A percentile compares a stretch with the other conserved stretches of the same genome.
Evolutionary conservation across 2,329 filamentous ascomycete genomes (phyloP).

Genomic region (Dactylellina leptospora): DNA sequence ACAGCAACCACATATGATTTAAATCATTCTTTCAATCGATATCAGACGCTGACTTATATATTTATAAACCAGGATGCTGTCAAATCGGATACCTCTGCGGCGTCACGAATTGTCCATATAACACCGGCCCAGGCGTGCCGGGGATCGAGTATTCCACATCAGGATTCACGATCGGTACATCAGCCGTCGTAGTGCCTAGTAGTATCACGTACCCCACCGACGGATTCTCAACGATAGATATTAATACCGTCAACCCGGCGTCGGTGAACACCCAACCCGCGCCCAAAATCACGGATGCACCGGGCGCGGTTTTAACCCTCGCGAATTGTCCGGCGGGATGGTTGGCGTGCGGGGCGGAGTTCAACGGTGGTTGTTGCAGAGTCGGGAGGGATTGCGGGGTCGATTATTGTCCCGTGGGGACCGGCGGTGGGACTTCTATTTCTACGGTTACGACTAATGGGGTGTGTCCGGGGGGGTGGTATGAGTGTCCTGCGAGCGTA

Average conservation of each 20-base stretch:
- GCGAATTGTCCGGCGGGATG: constrained; percentile 29
- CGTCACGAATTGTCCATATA: constrained; percentile 26
- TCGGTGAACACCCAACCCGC: constrained; percentile 9
- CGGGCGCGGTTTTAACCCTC: constrained; percentile 17
- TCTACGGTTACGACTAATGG: constrained; percentile 37
- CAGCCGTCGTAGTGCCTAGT: constrained; percentile 2
- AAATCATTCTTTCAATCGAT: background rate
- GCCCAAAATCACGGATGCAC: constrained; percentile 40
- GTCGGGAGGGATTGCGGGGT: constrained; percentile 33
- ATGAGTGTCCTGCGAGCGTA: constrained; percentile 28
- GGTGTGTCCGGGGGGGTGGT: constrained; percentile 26
- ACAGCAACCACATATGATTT: too few relatives aligned
- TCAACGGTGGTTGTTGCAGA: constrained; percentile 40
- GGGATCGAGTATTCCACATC: constrained; percentile 25
- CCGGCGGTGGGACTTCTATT: background rate
- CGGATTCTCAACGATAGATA: constrained; percentile 47
- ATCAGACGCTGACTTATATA: background rate
- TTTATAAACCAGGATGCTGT: constrained; percentile 31
- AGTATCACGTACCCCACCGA: constrained; percentile 17
- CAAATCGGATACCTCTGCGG: constrained; percentile 44
- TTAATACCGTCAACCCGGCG: constrained; percentile 5
- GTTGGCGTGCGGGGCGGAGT: constrained; percentile 30
- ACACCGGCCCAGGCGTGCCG: constrained; percentile 29
- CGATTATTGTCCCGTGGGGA: constrained; percentile 36
- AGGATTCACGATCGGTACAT: constrained; percentile 16